A percentile compares a stretch with the other conserved stretches of the same genome.
Conservation (phyloP, 2,329 filamentous ascomycete genomes). For the Albophoma yamanashiensis region DNA sequence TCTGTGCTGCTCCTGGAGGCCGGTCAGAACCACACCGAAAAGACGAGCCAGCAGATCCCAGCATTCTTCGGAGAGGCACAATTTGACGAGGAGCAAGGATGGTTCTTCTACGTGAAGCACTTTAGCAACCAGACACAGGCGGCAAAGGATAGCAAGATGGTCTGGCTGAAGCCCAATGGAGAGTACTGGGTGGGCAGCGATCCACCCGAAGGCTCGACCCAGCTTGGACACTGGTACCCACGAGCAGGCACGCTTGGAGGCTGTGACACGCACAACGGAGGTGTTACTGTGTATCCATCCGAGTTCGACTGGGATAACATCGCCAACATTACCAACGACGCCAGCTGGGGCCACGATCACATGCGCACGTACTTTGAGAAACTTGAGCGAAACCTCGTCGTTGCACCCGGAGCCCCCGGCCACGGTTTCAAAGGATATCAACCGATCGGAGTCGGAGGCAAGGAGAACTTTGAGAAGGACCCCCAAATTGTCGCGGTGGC, state of each 20-base stretch:
- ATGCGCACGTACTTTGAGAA: constrained; percentile 30
- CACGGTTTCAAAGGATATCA: constrained; percentile 33
- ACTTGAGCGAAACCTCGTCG: constrained; percentile 31
- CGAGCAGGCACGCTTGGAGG: constrained; percentile 32
- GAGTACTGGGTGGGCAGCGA: constrained; percentile 18
- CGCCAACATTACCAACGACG: constrained; percentile 28
- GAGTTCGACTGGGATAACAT: constrained; percentile 31
- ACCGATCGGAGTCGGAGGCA: constrained; percentile 1
- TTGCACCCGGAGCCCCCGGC: constrained; percentile 22
- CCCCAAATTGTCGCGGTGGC: constrained; percentile 28
- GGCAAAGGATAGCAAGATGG: constrained; percentile 39
- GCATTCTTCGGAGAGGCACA: constrained; percentile 13
- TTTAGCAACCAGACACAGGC: constrained; percentile 36
- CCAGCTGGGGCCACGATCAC: constrained; percentile 25
- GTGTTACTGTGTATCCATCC: constrained; percentile 26
- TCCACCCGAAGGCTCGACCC: constrained; percentile 24
- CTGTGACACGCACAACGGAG: constrained; percentile 24
- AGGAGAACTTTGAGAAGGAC: constrained; percentile 10
- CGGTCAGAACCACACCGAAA: constrained; percentile 39
- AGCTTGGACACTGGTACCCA: constrained; percentile 32
- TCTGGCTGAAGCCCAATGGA: constrained; percentile 24
- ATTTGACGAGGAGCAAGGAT: constrained; percentile 19
- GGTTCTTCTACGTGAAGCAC: constrained; percentile 54
- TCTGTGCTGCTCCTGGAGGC: constrained; percentile 49
- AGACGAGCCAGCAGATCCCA: constrained; percentile 15